Base-by-base conservation (phyloP, 306 rosid genomes). In the Pterocarpus macrocarpus region DNA sequence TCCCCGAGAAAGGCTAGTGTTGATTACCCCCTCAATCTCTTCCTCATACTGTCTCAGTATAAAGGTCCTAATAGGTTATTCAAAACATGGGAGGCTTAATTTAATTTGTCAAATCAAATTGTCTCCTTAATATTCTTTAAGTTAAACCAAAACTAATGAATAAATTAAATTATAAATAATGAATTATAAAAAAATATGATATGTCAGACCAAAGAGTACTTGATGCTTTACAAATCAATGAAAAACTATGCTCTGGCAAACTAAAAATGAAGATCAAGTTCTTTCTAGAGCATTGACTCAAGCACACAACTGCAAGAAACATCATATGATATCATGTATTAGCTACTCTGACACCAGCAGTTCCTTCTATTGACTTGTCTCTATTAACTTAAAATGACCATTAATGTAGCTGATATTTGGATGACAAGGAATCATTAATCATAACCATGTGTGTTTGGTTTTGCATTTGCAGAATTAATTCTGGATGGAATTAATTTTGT, bases 251-350 rank as follows among this genome's bases (percentile, higher is more conserved):
- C 49, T 57, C 41, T 13, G 56, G 71, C 41, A 55, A 55, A 49
- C 32, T 63, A 28, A 64, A 28, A 64, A 32, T 64, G 41, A 77
- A 71, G 47, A 77, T 57, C 28, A 30, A 38, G 68, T 67, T 74
- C 50, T 67, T 67, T 73, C 67, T 9, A 79, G 77, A 65, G 75
- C 64, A 66, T 50, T 39, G 77, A 73, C 35, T 0, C 69, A 57
- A 53, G 43, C 34, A 43, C 32, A 30, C 13, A 78, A 49, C 47
- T 5, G 65, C 65, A 36, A 56, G 41, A 73, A 73, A 22, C 17
- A 50, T 38, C 41, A 17, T 15, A 73, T 14, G 8, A 47, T 78
- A 62, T 74, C 35, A 62, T 73, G 58, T n/a, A 6, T 28, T 73
- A 41, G 50, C 58, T 15, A 45, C 66, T 36, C 35, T 62, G 28